phyloP scores from a whole-genome alignment of 2,329 filamentous ascomycete species.

The Ophiostoma sp. region DNA sequence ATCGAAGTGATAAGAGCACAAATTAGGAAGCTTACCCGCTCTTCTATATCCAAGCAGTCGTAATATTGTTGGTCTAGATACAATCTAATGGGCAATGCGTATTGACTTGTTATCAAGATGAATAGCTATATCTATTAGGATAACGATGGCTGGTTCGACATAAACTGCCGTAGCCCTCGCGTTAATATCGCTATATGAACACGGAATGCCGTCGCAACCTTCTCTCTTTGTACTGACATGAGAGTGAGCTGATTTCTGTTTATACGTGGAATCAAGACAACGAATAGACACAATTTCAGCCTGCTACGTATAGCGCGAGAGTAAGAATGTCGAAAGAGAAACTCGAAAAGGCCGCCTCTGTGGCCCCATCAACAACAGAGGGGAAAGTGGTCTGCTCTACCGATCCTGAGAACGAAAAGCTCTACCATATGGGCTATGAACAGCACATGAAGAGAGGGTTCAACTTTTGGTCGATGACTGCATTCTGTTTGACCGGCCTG shows the following conservation, averaged over 20 bases:
- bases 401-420: slow-evolving; percentile 2
- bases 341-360: neutral
- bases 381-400: neutral
- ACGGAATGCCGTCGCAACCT: no score
- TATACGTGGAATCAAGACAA: no score
- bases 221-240: no score
- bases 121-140: no score
- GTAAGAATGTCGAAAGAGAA: neutral
- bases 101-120: no score
- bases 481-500: neutral
- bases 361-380: neutral
- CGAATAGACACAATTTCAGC: neutral
- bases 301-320: neutral
- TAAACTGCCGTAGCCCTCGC: no score
- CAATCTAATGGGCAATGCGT: neutral
- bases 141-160: no score
- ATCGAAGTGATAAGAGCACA: neutral
- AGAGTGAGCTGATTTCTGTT: no score
- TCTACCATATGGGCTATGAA: neutral
- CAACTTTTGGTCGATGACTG: slow-evolving; percentile 4
- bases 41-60: neutral
- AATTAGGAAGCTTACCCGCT: neutral
- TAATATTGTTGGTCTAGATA: neutral
- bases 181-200: no score
- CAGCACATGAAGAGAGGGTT: slow-evolving; percentile 11